Base-by-base conservation (phyloP, 2,329 filamentous ascomycete species). In the Atkinsonella texensis region DNA sequence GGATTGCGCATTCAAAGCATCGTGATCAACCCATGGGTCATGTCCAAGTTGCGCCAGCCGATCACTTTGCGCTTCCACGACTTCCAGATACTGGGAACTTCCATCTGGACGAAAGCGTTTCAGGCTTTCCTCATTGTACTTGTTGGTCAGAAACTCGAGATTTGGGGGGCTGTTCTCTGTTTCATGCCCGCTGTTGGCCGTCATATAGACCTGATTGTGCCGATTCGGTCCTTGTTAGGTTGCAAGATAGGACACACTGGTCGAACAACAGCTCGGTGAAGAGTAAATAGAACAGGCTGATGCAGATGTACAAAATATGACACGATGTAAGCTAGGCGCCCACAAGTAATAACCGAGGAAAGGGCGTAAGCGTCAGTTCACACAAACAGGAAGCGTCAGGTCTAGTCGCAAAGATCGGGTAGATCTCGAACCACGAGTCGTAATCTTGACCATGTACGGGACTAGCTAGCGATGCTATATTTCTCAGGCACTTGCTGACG, bases 1-100 rank as follows among this genome's bases (percentile, higher is more conserved):
- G 3, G 48, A 17, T 12, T 52, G 55, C 1, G 58, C 56, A 46
- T 66, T 67, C 8, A 66, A 58, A 0, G 59, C 58, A 0, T 58
- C 62, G 39, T 67, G 62, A 54, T 69, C 62, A 7, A 57, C 65
- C 62, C 65, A 70, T 0, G 66, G 66, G 50, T 71, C 69, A 0
- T 59, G 50, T 6, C 53, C 58, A 7, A 71, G 58, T 2, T 57
- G 53, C 15, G 54, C 54, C 31, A 59, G 57, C 23, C 57, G 52
- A 13, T 52, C 52, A 11, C 46, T 55, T 13, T 35, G 31, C n/a
- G 58, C 53, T 6, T 68, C 59, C 20, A 62, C 58, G 8, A 66
- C 61, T 8, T 65, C 59, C 4, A 65, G 42, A 48, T 66, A 70
- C 51, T 70, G 68, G 8, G 46, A 50, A 15, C 52, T 51, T 12